Conservation (phyloP, 805 yeast genomes). For the Allodekkera sacchari region DNA sequence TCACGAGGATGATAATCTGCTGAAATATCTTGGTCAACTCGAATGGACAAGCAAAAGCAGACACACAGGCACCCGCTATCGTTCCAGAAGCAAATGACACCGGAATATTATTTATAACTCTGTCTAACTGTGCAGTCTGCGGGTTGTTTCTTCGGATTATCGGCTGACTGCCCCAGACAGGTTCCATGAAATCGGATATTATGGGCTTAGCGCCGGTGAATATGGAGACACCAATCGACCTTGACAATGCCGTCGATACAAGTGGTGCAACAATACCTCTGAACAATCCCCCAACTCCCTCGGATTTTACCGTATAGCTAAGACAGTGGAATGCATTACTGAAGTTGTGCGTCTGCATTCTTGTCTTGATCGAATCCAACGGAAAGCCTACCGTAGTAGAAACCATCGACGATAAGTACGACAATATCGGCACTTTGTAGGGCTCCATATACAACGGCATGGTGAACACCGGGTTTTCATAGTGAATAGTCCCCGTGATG, state of each 20-base stretch:
- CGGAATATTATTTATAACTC: conserved; percentile 33
- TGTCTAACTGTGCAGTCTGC: conserved; percentile 6
- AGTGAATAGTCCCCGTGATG: conserved; percentile 47
- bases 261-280: conserved; percentile 74
- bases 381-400: conserved; percentile 77
- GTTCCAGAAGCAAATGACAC: conserved; percentile 49
- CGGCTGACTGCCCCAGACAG: conserved; percentile 11
- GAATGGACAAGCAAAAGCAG: conserved; percentile 71
- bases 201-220: conserved; percentile 49
- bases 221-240: conserved; percentile 57
- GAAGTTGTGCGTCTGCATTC: conserved; percentile 75
- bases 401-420: conserved; percentile 54
- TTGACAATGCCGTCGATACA: conserved; percentile 53
- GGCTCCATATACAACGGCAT: conserved; percentile 43
- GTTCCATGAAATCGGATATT: conserved; percentile 10
- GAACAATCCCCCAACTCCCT: conserved; percentile 65
- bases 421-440: conserved; percentile 49
- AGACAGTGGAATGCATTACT: conserved; percentile 51
- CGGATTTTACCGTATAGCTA: conserved; percentile 41
- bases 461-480: conserved; percentile 35
- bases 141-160: conserved; percentile 1
- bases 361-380: conserved; percentile 75
- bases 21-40: conserved; percentile 78
- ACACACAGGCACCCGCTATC: conserved; percentile 55
- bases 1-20: conserved; percentile 52